Evolutionary conservation across 2,329 filamentous ascomycete genomes (phyloP).

Genomic region (Dryadomyces quercus-mongolicae): DNA sequence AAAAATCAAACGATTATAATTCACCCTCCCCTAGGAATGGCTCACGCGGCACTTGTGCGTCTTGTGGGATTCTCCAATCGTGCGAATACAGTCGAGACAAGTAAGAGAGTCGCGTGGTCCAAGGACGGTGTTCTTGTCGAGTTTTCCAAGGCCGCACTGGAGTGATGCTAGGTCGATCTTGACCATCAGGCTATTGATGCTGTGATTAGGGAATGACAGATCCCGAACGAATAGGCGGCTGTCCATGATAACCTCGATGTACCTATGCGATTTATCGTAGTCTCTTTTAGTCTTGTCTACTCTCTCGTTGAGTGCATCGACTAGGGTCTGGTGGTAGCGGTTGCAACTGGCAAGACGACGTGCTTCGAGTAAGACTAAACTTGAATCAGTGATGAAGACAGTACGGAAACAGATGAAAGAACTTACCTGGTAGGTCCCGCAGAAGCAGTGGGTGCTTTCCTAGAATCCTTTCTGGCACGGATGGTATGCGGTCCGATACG

Average conservation of each 20-base stretch:
- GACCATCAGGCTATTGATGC: no score
- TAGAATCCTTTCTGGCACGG: background rate
- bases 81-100: conserved; percentile 1
- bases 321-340: background rate
- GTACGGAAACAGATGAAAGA: background rate
- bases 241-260: no score
- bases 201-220: no score
- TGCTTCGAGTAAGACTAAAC: background rate
- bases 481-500: background rate
- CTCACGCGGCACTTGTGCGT: background rate
- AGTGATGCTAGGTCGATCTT: no score
- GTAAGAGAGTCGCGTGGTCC: background rate
- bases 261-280: no score
- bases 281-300: background rate
- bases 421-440: background rate
- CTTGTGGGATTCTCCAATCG: background rate
- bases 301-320: background rate
- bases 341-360: background rate
- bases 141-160: no score
- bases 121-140: background rate
- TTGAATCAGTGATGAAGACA: background rate
- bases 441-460: background rate
- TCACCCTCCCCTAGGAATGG: background rate
- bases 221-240: no score
- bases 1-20: no score